Evolutionary conservation across 768 basidiomycete species (phyloP), one percentile per base, ranked within the genome.

Genomic region (Pulveroboletus sp.): DNA sequence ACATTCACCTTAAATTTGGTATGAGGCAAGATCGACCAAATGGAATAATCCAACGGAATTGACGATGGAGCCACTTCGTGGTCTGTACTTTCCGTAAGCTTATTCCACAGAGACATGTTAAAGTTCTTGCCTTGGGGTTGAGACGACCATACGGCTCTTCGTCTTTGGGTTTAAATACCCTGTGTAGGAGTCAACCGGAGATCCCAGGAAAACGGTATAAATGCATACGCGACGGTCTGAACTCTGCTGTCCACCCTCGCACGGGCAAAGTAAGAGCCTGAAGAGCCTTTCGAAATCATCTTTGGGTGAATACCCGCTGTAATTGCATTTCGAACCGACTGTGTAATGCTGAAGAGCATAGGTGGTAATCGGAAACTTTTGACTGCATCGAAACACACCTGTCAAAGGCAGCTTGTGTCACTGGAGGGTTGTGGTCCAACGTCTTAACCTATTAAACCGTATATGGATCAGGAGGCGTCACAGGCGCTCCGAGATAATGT

Each of bases 161-260:
- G 50, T 90, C 87, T 64, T 93, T 92, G 2, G 92, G 92, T 64
- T 94, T 94, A 69, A 95, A 94, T 4, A 94, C 88, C 6, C 87
- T 93, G 32, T 9, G 2, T 8, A 27, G 36, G 6, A 34, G 20
- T 67, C 47, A 43, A 34, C 34, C 13, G 43, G 25, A 24, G 2
- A 16, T n/a, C 23, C 40, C 29, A 8, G 40, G 10, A 20, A 45
- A 16, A 14, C 11, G 21, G 11, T 32, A 20, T 20, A 27, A 12
- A 19, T 19, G 72, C 87, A 67, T 61, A 90, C 89, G 85, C 89
- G 37, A 92, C 84, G 13, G 87, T 90, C 53, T 87, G 85, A 7
- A 90, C 77, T 38, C 77, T 74, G 19, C 85, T 86, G 13, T 89
- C 86, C n/a, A 75, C 70, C 68, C 86, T 91, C 1, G 84, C 80